Percentiles rank a stretch among this genome's conserved stretches.
phyloP scores from a whole-genome alignment of 805 yeast genomes.

The Metschnikowia continentalis region DNA sequence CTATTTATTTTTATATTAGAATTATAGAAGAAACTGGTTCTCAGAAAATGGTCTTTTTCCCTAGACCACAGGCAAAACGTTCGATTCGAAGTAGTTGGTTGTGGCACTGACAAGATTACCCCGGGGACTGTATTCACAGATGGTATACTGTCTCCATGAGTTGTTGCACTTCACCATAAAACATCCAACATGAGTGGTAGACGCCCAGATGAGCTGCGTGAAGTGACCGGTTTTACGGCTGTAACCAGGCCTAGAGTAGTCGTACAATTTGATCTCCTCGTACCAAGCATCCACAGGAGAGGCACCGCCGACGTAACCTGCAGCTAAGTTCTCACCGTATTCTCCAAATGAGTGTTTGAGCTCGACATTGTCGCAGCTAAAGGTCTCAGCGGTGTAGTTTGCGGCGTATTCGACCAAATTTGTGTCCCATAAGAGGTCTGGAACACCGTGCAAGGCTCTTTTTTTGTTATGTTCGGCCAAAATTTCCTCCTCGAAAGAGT shows the following conservation, averaged over 20 bases:
- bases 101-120: constrained; percentile 49
- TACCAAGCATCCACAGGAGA: constrained; percentile 73
- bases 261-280: constrained; percentile 54
- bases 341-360: constrained; percentile 61
- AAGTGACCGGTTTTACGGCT: constrained; percentile 66
- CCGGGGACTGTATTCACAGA: constrained; percentile 60
- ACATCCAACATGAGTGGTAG: constrained; percentile 62
- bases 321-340: constrained; percentile 77
- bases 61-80: constrained; percentile 34
- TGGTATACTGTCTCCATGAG: constrained; percentile 55
- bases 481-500: constrained; percentile 26
- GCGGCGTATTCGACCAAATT: constrained; percentile 32
- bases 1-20: neutral
- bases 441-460: constrained; percentile 35
- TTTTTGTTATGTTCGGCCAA: constrained; percentile 33
- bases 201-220: constrained; percentile 72
- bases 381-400: constrained; percentile 44
- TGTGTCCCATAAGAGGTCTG: constrained; percentile 29
- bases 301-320: constrained; percentile 55
- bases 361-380: constrained; percentile 55
- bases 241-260: constrained; percentile 49
- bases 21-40: neutral
- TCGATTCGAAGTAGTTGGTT: constrained; percentile 35
- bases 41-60: neutral
- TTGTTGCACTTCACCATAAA: constrained; percentile 47